Conservation (phyloP, 2,329 filamentous ascomycete genomes). For the Neofusicoccum sp. region DNA sequence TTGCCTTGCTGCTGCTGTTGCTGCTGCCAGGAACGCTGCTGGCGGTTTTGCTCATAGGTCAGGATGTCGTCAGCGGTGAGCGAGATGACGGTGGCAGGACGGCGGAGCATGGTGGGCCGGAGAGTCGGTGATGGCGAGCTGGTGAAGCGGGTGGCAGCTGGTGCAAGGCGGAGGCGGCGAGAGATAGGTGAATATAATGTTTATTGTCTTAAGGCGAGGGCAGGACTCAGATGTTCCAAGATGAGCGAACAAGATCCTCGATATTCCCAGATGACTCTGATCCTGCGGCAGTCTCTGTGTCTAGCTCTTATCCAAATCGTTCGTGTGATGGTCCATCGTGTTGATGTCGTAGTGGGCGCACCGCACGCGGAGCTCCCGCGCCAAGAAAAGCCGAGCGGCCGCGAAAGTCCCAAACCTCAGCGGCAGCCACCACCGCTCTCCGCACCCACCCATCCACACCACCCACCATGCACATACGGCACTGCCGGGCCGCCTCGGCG, state of each 20-base stretch:
- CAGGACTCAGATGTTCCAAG: no score
- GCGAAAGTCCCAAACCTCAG: conserved; percentile 16
- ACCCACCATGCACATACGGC: conserved; percentile 13
- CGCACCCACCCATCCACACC: background rate
- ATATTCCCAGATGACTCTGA: no score
- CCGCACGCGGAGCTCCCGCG: background rate
- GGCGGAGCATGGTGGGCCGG: conserved; percentile 57
- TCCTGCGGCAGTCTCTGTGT: no score
- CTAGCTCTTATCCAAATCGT: no score
- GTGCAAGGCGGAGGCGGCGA: background rate
- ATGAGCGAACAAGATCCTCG: no score
- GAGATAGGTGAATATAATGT: background rate
- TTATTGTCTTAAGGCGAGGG: background rate
- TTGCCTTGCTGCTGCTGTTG: conserved; percentile 20
- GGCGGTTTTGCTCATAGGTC: conserved; percentile 64
- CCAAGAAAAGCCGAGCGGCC: conserved; percentile 4
- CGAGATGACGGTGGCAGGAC: conserved; percentile 64
- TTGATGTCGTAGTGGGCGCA: background rate
- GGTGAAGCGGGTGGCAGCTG: background rate
- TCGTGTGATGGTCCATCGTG: background rate
- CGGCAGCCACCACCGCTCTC: background rate
- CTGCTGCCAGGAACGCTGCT: conserved; percentile 31
- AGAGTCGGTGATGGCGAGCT: background rate
- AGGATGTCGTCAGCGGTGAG: conserved; percentile 70
- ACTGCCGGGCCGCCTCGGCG: background rate